A percentile compares a stretch with the other conserved stretches of the same genome.
These are phyloP conservation scores for Nannochloropsis gaditana DNA, from an alignment of 108 stramenopile genomes.

Conservation along the genomic window DNA sequence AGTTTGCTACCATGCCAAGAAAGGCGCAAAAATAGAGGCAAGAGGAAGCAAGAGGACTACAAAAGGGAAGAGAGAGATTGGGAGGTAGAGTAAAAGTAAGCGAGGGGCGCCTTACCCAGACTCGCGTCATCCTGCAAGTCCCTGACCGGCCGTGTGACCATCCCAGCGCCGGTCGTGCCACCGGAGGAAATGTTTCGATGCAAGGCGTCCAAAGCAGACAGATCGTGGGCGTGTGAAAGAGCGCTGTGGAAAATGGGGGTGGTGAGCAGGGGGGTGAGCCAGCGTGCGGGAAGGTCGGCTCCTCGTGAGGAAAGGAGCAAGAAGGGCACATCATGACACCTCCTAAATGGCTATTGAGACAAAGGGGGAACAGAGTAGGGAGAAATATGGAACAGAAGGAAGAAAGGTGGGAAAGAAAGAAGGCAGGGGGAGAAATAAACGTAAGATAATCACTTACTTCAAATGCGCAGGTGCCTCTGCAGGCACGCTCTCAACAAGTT, in stretches of 20 bases:
- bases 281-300: too few species aligned
- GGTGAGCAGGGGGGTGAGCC: too few species aligned
- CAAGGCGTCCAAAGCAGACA: not conserved
- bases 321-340: too few species aligned
- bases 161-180: not conserved
- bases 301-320: too few species aligned
- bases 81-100: not conserved
- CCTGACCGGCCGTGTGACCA: not conserved
- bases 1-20: not conserved
- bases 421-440: not conserved
- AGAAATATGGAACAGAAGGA: not conserved
- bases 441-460: not conserved
- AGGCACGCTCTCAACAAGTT: constrained; percentile 18
- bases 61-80: not conserved
- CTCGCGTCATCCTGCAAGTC: not conserved
- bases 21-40: not conserved
- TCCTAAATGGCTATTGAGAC: too few species aligned
- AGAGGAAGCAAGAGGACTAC: not conserved
- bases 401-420: not conserved
- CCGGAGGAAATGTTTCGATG: not conserved
- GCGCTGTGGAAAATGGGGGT: not conserved
- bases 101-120: not conserved
- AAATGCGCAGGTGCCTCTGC: not conserved
- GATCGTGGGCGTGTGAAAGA: not conserved
- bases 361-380: too few species aligned